Evolutionary conservation across 495 filamentous ascomycete species (phyloP), one percentile per base, ranked within the genome.

Genomic region (Immersiella caudata): DNA sequence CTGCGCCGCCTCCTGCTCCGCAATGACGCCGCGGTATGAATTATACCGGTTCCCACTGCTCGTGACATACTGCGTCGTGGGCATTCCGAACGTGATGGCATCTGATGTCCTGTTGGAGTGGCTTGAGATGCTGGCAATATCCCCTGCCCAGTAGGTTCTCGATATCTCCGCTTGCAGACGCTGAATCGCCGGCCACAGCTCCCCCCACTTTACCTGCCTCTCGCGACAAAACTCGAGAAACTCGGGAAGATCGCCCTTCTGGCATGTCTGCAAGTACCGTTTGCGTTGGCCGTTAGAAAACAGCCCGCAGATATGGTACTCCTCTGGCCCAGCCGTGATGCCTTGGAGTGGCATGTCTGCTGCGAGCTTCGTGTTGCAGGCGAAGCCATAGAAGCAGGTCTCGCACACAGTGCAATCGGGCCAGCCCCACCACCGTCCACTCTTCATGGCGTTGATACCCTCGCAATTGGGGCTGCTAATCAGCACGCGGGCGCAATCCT

Each of bases 381-480:
- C 59, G 2, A 62, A 40, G 21, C 5, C 22, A 12, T 46, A 29
- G 21, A 22, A 62, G 59, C 36, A 49, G 1, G 24, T n/a, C 35
- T 62, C 59, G 6, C 59, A 62, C 9, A 62, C 25, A 21, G 59
- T 62, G 36, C 59, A 62, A 8, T 62, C 59, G 2, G 59, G 59
- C 59, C 59, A 62, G 18, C 59, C 59, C 59, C 59, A 62, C 59
- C 59, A 62, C 21, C 22, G n/a, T 3, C 59, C 59, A 29, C 59
- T 33, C 25, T 62, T n/a, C 59, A 46, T 62, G 33, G 59, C 59
- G 33, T 62, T n/a, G 21, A 62, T 62, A 29, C 59, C 59, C 7
- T 20, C 11, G 11, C 59, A 62, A 3, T n/a, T 14, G 20, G 22
- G 35, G 18, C 22, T 18, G 11, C 8, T 49, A 22, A 22, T n/a